A percentile compares a stretch with the other conserved stretches of the same genome.
phyloP scores from a whole-genome alignment of 2,329 filamentous ascomycete genomes.

The Colletotrichum cuscutae region DNA sequence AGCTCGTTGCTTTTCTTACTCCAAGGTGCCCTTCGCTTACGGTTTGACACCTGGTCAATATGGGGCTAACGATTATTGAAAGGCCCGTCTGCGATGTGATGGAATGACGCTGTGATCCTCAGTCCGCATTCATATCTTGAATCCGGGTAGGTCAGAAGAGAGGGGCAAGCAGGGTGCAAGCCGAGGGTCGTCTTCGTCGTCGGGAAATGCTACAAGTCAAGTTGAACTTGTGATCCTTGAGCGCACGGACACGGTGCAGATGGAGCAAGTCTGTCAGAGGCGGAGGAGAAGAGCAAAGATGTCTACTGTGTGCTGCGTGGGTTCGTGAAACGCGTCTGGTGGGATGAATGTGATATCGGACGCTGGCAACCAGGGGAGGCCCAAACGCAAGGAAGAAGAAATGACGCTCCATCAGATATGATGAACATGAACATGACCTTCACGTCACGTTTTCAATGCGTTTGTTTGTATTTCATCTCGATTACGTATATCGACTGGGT shows the following conservation, averaged over 20 bases:
- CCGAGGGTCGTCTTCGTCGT: background rate
- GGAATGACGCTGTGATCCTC: background rate
- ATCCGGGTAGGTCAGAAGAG: background rate
- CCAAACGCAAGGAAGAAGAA: background rate
- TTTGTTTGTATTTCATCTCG: background rate
- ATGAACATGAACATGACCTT: slow-evolving; percentile 8
- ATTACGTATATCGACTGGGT: background rate
- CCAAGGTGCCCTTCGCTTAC: background rate
- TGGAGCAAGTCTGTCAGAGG: background rate
- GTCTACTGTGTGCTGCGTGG: background rate
- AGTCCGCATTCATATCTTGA: background rate
- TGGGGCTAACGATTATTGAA: background rate
- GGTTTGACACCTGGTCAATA: background rate
- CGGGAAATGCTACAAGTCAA: background rate
- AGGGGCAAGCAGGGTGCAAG: background rate
- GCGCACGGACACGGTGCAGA: background rate
- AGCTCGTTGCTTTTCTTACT: background rate
- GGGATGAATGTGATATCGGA: slow-evolving; percentile 11
- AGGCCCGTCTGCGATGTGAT: background rate
- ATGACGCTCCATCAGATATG: slow-evolving; percentile 13
- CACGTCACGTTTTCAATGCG: background rate
- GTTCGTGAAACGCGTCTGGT: slow-evolving; percentile 14
- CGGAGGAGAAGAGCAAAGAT: background rate
- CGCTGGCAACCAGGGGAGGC: background rate
- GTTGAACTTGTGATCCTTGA: background rate